Evolutionary conservation across 1,284 basidiomycete species (phyloP).

Genomic region (Amylostereum chailletii): DNA sequence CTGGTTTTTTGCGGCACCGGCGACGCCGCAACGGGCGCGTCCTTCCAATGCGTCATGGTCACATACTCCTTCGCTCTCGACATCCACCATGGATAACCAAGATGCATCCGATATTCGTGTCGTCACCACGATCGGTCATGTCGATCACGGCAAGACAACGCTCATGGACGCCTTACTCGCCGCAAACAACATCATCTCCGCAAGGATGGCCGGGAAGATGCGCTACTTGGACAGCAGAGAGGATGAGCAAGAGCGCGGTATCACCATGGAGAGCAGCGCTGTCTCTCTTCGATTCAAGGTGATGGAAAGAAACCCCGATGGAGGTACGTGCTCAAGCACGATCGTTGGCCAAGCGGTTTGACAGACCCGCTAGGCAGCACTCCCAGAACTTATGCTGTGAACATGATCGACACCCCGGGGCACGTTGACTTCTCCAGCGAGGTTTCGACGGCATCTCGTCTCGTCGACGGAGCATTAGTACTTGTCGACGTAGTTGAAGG

Average conservation of each 20-base stretch:
- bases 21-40: too few relatives aligned
- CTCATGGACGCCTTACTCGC: conserved; percentile 94
- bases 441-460: conserved; percentile 87
- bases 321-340: conserved; percentile 26
- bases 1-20: too few relatives aligned
- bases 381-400: conserved; percentile 69
- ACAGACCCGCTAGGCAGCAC: conserved; percentile 37
- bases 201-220: conserved; percentile 92
- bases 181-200: conserved; percentile 96
- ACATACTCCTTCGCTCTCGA: too few relatives aligned
- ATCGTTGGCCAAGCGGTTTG: conserved; percentile 11
- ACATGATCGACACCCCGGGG: conserved; percentile 98
- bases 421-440: conserved; percentile 99
- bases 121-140: conserved; percentile 77
- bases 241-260: conserved; percentile 96
- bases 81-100: not conserved
- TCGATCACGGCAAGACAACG: conserved; percentile 91
- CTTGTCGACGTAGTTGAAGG: conserved; percentile 99
- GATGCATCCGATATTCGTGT: conserved; percentile 59
- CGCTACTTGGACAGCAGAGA: conserved; percentile 93
- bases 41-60: too few relatives aligned
- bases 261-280: conserved; percentile 98
- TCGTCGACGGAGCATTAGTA: conserved; percentile 94
- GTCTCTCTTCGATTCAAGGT: conserved; percentile 82
- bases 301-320: conserved; percentile 40